A percentile compares a stretch with the other conserved stretches of the same genome.
Conservation (phyloP, 1,284 basidiomycete genomes). For the Tremellales sp. region DNA sequence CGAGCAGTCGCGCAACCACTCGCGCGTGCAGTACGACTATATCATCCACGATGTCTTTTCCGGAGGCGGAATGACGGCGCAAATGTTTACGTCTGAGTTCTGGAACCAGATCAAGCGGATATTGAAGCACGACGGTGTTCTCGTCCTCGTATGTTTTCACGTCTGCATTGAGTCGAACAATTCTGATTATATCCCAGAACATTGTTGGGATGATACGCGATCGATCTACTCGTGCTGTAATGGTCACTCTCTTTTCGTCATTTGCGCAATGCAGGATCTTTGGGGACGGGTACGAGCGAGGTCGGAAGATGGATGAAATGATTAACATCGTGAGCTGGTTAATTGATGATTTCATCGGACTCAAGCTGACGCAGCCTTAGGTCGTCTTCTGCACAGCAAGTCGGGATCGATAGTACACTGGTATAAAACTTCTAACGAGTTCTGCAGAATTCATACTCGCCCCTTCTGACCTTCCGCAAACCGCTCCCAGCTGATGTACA, state of each 20-base stretch:
- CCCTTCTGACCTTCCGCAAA: slow-evolving; percentile 62
- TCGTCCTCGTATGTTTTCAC: slow-evolving; percentile 64
- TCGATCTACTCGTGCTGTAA: slow-evolving; percentile 61
- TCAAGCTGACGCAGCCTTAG: slow-evolving; percentile 46
- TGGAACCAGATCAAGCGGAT: slow-evolving; percentile 65
- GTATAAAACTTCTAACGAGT: slow-evolving; percentile 11
- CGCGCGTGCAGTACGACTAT: slow-evolving; percentile 61
- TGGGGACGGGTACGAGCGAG: slow-evolving; percentile 58
- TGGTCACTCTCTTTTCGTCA: slow-evolving; percentile 61
- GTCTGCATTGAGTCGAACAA: background rate
- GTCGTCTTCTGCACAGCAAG: slow-evolving; percentile 67
- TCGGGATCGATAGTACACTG: slow-evolving; percentile 2
- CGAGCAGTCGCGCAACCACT: slow-evolving; percentile 10
- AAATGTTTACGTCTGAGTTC: slow-evolving; percentile 76
- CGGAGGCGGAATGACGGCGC: slow-evolving; percentile 75
- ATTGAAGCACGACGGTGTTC: slow-evolving; percentile 66
- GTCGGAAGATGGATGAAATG: slow-evolving; percentile 56
- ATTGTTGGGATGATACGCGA: slow-evolving; percentile 66
- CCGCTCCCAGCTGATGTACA: slow-evolving; percentile 42
- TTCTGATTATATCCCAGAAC: slow-evolving; percentile 52
- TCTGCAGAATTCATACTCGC: slow-evolving; percentile 48
- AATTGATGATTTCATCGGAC: background rate
- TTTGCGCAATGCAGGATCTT: slow-evolving; percentile 77
- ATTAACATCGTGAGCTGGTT: slow-evolving; percentile 64
- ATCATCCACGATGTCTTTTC: slow-evolving; percentile 89